Evolutionary conservation across 2,329 filamentous ascomycete species (phyloP).

Genomic region (Colletotrichum cuscutae): DNA sequence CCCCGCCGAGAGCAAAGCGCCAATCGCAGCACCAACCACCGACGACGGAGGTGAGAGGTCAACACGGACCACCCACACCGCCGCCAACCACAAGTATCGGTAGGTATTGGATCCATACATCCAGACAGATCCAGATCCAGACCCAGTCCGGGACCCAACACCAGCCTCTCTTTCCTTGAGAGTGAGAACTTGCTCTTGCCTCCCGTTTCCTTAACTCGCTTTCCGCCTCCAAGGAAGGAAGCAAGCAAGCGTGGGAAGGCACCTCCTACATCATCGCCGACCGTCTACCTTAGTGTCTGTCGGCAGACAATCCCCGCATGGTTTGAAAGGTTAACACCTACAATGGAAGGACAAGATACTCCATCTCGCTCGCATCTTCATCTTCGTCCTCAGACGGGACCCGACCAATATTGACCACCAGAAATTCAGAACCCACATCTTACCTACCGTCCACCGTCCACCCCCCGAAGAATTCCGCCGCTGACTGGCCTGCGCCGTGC

Average conservation of each 20-base stretch:
- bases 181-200: not conserved
- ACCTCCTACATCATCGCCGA: not conserved
- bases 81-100: not conserved
- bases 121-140: not conserved
- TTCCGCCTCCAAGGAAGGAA: not conserved
- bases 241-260: not conserved
- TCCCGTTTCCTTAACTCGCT: not conserved
- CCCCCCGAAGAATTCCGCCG: not conserved
- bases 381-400: not conserved
- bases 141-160: not conserved
- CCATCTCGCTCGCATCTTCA: too few relatives aligned
- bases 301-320: not conserved
- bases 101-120: not conserved
- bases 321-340: too few relatives aligned
- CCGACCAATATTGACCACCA: not conserved
- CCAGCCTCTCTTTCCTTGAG: not conserved
- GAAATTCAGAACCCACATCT: not conserved
- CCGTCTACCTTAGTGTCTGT: not conserved
- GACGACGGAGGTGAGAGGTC: not conserved
- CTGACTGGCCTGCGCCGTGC: slow-evolving; percentile 10
- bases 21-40: not conserved
- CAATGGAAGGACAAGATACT: not conserved
- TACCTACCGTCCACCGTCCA: not conserved
- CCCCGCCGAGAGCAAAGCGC: not conserved
- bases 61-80: slow-evolving; percentile 17